Evolutionary conservation across 352 stramenopile species (phyloP).

Genomic region (Blastocystis sp.): DNA sequence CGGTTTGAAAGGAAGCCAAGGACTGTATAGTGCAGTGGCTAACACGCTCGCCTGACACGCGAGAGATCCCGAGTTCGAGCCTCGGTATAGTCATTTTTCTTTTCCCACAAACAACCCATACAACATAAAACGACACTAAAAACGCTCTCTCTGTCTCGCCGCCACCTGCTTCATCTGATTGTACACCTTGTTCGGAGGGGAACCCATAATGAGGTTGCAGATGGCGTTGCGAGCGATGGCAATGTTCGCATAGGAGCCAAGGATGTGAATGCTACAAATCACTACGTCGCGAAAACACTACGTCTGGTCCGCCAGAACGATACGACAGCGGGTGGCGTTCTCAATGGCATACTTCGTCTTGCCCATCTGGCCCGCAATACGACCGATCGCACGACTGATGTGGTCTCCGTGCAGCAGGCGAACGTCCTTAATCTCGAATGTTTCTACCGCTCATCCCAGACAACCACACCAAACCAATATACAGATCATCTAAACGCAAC

Average conservation of each 20-base stretch:
- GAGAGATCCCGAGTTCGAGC: background rate
- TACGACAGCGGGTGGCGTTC: conserved; percentile 96
- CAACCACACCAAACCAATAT: conserved; percentile 73
- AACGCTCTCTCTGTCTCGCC: conserved; percentile 93
- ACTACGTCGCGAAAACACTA: conserved; percentile 23
- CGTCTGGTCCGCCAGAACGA: conserved; percentile 94
- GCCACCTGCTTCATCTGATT: conserved; percentile 99
- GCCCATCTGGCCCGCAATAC: conserved; percentile 88
- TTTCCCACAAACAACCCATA: background rate
- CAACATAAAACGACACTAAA: conserved; percentile 74
- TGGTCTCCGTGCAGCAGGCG: conserved; percentile 95
- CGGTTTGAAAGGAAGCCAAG: no score
- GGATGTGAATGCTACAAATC: conserved; percentile 86
- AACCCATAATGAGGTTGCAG: conserved; percentile 83
- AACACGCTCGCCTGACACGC: no score
- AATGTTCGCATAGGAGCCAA: conserved; percentile 97
- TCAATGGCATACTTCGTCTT: conserved; percentile 99
- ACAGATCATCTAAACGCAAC: conserved; percentile 96
- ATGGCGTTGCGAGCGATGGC: conserved; percentile 87
- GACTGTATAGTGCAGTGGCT: no score
- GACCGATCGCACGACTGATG: conserved; percentile 93
- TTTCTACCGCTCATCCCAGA: conserved; percentile 77
- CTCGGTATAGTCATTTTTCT: background rate
- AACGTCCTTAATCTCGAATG: conserved; percentile 85
- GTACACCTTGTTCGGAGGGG: conserved; percentile 98